Evolutionary conservation across 192 early-diverging fungal genomes (phyloP).

Genomic region (Umbelopsis ramanniana): DNA sequence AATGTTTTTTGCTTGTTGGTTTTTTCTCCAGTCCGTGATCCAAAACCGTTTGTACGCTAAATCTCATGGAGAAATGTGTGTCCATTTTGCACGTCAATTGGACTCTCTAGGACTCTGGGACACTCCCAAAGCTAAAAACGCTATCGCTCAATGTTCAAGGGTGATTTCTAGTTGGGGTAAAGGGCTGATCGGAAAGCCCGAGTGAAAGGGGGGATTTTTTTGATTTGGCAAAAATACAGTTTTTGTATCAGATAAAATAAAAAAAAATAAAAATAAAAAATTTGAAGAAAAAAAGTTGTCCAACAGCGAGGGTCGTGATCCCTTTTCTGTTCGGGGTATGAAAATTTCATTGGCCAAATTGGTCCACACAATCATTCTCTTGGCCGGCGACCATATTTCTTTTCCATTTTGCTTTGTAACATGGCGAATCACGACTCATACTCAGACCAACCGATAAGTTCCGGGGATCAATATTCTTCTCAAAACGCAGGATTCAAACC

Average conservation of each 20-base stretch:
- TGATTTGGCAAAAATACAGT: neutral
- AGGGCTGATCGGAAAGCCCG: slow-evolving; percentile 38
- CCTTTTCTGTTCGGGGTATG: neutral
- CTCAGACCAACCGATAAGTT: neutral
- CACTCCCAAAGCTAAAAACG: slow-evolving; percentile 48
- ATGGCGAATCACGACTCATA: neutral
- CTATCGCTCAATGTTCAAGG: slow-evolving; percentile 38
- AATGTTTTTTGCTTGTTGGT: neutral
- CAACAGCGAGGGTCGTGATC: neutral
- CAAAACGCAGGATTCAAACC: neutral
- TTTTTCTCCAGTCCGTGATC: slow-evolving; percentile 49
- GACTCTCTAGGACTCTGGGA: slow-evolving; percentile 58
- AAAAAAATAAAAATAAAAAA: slow-evolving; percentile 19
- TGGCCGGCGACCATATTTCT: neutral
- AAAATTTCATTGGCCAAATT: neutral
- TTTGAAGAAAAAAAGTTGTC: slow-evolving; percentile 8
- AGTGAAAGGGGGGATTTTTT: slow-evolving; percentile 21
- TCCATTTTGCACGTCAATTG: slow-evolving; percentile 60
- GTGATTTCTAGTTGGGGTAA: slow-evolving; percentile 45
- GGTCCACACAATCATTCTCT: neutral
- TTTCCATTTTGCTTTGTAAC: neutral
- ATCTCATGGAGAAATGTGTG: slow-evolving; percentile 60
- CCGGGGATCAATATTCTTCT: neutral
- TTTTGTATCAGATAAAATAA: neutral
- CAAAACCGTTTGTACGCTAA: slow-evolving; percentile 60